Conservation (phyloP, 1,139 yeast genomes). For the Suhomyces terraborum region DNA sequence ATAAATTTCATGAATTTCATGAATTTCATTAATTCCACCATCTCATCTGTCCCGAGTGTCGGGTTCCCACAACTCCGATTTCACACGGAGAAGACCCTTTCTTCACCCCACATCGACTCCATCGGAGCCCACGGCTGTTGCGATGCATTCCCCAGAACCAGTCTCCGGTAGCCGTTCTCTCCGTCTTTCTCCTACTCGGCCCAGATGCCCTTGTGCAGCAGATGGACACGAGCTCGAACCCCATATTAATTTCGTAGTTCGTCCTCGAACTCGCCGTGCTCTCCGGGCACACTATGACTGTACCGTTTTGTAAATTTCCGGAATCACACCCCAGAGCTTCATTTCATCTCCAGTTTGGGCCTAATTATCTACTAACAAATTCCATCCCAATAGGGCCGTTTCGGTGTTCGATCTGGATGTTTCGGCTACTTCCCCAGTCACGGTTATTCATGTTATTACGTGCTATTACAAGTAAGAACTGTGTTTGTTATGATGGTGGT, state of each 20-base stretch:
- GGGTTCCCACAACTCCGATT: background rate
- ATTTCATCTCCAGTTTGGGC: background rate
- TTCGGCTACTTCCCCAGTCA: background rate
- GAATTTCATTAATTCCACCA: too few species aligned
- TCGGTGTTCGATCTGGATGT: background rate
- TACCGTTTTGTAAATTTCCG: background rate
- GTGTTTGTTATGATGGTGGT: too few species aligned
- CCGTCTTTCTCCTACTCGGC: background rate
- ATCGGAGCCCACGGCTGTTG: conserved; percentile 1
- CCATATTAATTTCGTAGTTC: background rate
- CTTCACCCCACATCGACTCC: background rate
- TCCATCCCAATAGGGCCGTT: background rate
- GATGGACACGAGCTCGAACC: background rate
- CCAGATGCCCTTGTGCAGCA: too few species aligned
- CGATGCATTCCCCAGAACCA: background rate
- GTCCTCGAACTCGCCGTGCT: background rate
- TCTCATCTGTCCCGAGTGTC: too few species aligned
- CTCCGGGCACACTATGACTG: background rate
- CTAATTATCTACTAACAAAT: background rate
- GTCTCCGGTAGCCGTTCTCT: background rate
- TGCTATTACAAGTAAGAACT: too few species aligned
- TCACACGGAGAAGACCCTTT: too few species aligned
- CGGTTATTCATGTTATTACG: too few species aligned
- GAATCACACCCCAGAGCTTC: background rate
- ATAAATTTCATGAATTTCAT: too few species aligned